These are phyloP conservation scores for Penicillium mononematosum DNA, from an alignment of 495 filamentous ascomycete genomes.

Conservation along the genomic window DNA sequence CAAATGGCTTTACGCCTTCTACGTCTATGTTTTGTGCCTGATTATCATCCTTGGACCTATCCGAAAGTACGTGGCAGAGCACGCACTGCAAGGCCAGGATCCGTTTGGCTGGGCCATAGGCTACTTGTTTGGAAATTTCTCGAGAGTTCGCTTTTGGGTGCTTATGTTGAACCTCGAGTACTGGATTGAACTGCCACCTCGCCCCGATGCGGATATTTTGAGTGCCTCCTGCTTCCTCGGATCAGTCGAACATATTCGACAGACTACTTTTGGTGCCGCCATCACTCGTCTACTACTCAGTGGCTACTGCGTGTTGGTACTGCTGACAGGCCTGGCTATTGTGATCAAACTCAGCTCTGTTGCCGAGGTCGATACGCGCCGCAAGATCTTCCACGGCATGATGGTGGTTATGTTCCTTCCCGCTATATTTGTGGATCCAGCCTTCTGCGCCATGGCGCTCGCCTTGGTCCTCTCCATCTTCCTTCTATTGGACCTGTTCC, in stretches of 20 bases:
- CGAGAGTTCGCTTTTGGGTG: constrained; percentile 63
- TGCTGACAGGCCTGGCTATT: constrained; percentile 66
- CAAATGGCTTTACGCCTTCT: constrained; percentile 80
- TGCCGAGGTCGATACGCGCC: constrained; percentile 88
- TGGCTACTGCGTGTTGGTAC: constrained; percentile 66
- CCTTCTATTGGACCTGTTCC: constrained; percentile 81
- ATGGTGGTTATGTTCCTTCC: constrained; percentile 95
- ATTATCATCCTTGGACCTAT: constrained; percentile 67
- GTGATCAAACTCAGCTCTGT: constrained; percentile 70
- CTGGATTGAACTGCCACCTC: constrained; percentile 74
- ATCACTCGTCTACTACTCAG: constrained; percentile 78
- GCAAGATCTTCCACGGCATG: constrained; percentile 98
- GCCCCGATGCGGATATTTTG: constrained; percentile 34
- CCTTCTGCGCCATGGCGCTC: constrained; percentile 76
- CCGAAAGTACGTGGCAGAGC: constrained; percentile 61
- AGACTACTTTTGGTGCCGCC: constrained; percentile 63
- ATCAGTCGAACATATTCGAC: constrained; percentile 58
- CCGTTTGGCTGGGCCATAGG: constrained; percentile 90
- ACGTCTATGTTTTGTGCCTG: constrained; percentile 67
- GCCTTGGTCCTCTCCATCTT: constrained; percentile 75
- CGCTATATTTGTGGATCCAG: constrained; percentile 78
- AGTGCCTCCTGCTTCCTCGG: constrained; percentile 46
- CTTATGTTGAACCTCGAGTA: constrained; percentile 61
- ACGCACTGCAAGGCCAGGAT: constrained; percentile 69
- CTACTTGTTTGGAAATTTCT: constrained; percentile 82